A percentile compares a stretch with the other conserved stretches of the same genome.
Evolutionary conservation across 768 basidiomycete genomes (phyloP).

Genomic region (Leccinum aurantiacum): DNA sequence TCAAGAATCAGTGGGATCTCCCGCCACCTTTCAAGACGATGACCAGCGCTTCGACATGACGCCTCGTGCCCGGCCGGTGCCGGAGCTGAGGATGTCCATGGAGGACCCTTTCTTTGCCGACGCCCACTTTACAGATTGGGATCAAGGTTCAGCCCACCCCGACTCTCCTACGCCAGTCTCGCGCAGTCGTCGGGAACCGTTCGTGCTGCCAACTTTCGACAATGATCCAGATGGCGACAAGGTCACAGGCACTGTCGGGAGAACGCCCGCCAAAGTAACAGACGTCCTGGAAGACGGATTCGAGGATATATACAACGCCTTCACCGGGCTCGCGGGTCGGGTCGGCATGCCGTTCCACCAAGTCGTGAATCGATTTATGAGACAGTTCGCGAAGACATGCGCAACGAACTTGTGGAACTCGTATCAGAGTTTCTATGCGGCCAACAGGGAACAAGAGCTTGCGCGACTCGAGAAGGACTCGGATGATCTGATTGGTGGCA

Average conservation of each 20-base stretch:
- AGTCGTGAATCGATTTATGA: neutral
- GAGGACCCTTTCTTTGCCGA: too few species aligned
- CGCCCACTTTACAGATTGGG: too few species aligned
- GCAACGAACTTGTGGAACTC: neutral
- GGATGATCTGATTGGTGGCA: neutral
- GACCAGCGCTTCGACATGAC: too few species aligned
- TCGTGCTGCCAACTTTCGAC: too few species aligned
- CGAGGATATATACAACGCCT: neutral
- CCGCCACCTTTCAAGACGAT: too few species aligned
- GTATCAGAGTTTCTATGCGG: neutral
- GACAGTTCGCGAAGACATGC: neutral
- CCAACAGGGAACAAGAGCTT: neutral
- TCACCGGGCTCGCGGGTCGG: neutral
- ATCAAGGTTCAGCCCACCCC: too few species aligned
- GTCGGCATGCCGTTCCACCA: neutral
- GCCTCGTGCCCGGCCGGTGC: too few species aligned
- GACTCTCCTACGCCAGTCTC: too few species aligned
- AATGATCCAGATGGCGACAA: neutral
- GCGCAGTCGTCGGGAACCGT: too few species aligned
- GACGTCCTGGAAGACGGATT: neutral
- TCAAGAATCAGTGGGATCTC: too few species aligned
- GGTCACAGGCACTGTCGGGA: neutral
- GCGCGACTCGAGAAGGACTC: neutral
- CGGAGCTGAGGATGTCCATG: too few species aligned
- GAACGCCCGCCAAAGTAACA: neutral